Percentiles rank a stretch among this genome's conserved stretches.
Conservation (phyloP, 495 filamentous ascomycete species). For the Parachaetomium inaequale region DNA sequence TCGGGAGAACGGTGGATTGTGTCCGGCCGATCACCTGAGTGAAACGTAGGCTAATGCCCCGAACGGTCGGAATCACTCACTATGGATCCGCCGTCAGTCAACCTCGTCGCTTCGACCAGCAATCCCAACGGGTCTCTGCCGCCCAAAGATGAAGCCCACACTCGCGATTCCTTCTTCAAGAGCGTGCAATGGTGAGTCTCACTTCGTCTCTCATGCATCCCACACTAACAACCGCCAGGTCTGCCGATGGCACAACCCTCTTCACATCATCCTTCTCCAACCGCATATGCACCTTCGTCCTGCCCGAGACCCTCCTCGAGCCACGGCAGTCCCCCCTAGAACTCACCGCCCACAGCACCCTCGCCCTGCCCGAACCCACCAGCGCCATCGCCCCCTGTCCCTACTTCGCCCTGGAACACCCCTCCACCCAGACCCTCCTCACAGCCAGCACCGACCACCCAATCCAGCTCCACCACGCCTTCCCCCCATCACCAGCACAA, state of each 20-base stretch:
- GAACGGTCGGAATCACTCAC: background rate
- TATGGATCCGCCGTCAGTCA: conserved; percentile 27
- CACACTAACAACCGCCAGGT: conserved; percentile 36
- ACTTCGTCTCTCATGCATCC: background rate
- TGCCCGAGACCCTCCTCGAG: conserved; percentile 69
- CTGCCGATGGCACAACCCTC: conserved; percentile 78
- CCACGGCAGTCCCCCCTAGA: conserved; percentile 42
- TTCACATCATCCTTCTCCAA: conserved; percentile 71
- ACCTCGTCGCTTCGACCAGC: conserved; percentile 20
- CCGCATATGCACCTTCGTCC: conserved; percentile 63
- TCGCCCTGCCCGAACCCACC: conserved; percentile 63
- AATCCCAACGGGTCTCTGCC: conserved; percentile 22
- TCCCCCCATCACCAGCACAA: conserved; percentile 22
- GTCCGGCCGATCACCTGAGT: too few relatives aligned
- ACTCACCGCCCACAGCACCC: conserved; percentile 59
- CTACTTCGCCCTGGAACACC: conserved; percentile 61
- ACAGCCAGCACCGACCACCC: conserved; percentile 66
- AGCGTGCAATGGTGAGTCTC: conserved; percentile 33
- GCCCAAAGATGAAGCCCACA: background rate
- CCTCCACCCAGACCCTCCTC: conserved; percentile 64
- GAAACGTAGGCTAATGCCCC: background rate
- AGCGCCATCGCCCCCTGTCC: conserved; percentile 71
- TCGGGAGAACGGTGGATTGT: too few relatives aligned
- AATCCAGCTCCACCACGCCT: conserved; percentile 60
- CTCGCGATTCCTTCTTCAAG: conserved; percentile 32